Conservation (phyloP, 805 yeast species). For the Kazachstania viticola region DNA sequence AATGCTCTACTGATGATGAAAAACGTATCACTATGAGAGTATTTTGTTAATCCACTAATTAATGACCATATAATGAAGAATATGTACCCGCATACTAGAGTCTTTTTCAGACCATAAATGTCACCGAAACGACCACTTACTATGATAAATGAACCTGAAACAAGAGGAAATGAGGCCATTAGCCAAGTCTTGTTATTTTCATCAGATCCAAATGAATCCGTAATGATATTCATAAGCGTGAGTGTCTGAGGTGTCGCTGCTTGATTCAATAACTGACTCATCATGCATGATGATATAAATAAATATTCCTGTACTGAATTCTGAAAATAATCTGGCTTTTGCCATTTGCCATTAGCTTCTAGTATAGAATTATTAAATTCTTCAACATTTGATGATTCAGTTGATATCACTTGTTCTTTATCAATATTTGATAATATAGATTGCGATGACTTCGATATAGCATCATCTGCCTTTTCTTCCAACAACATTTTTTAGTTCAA, state of each 20-base stretch:
- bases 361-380: too few species aligned
- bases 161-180: slow-evolving; percentile 58
- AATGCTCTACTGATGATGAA: slow-evolving; percentile 44
- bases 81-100: slow-evolving; percentile 43
- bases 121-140: slow-evolving; percentile 65
- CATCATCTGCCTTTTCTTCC: too few species aligned
- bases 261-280: slow-evolving; percentile 32
- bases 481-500: too few species aligned
- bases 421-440: too few species aligned
- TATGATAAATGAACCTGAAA: slow-evolving; percentile 63
- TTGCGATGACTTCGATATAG: too few species aligned
- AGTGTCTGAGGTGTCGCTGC: slow-evolving; percentile 31
- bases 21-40: slow-evolving; percentile 37
- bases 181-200: slow-evolving; percentile 43
- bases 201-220: slow-evolving; percentile 24
- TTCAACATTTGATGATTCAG: too few species aligned
- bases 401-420: too few species aligned
- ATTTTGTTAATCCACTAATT: slow-evolving; percentile 46
- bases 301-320: slow-evolving; percentile 15
- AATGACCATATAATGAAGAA: slow-evolving; percentile 49
- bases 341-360: slow-evolving; percentile 9
- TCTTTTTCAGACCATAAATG: slow-evolving; percentile 47
- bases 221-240: slow-evolving; percentile 28
- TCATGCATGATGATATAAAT: slow-evolving; percentile 22
- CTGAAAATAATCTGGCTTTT: slow-evolving; percentile 13